Percentiles rank a stretch among this genome's conserved stretches.
phyloP scores from a whole-genome alignment of 1,284 basidiomycete species.

The Laetiporus sulphureus region DNA sequence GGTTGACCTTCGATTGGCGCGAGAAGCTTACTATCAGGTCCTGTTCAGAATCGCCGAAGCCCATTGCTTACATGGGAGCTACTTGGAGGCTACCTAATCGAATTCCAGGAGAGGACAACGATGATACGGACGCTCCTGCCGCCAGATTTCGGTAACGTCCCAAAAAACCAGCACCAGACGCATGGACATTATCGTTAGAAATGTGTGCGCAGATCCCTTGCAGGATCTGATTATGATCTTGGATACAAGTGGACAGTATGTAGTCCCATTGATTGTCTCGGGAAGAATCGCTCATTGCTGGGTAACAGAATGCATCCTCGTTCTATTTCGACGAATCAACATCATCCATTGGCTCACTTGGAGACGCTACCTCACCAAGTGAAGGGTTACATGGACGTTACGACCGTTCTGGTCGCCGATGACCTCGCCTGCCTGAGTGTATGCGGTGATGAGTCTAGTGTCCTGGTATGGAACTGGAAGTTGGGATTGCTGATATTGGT shows the following conservation, averaged over 20 bases:
- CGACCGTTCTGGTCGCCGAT: constrained; percentile 40
- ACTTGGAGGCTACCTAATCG: not conserved
- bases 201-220: not conserved
- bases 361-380: not conserved
- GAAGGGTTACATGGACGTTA: not conserved
- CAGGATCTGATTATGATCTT: not conserved
- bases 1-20: not conserved
- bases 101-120: not conserved
- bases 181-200: not conserved
- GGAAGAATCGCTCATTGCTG: not conserved
- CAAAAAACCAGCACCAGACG: not conserved
- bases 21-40: not conserved
- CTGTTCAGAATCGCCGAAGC: not conserved
- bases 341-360: not conserved
- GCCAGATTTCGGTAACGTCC: not conserved
- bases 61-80: not conserved
- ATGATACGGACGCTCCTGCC: not conserved
- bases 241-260: not conserved
- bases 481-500: constrained; percentile 12
- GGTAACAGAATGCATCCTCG: not conserved
- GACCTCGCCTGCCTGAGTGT: constrained; percentile 42
- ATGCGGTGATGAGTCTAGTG: constrained; percentile 23
- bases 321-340: not conserved
- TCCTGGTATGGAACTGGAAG: constrained; percentile 48
- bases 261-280: not conserved